Evolutionary conservation across 371 early-diverging fungal genomes (phyloP), one percentile per base, ranked within the genome.

Genomic region (Mortierella sp.): DNA sequence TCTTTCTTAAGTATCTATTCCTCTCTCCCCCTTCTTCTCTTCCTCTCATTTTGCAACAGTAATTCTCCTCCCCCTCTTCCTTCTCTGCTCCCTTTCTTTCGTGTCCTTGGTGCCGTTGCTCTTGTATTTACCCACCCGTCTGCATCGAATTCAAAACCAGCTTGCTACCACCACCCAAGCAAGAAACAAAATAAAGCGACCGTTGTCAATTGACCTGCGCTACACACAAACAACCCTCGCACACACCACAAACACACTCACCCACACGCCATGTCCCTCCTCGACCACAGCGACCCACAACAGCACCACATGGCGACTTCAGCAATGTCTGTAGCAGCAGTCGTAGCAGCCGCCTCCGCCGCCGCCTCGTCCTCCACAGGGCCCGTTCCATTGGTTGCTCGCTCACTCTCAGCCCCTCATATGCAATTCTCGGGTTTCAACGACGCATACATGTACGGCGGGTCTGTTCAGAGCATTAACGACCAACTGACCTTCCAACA

Each of bases 361-460:
- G 70, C 77, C 56, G 32, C 72, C 24, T 63, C 75, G 2, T 55
- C 76, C 43, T 29, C 60, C 21, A 56, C 78, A 14, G 70, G 54
- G 3, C 46, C 79, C 4, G 44, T 35, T 5, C 80, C 80, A 1
- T 55, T 77, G 32, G 71, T 75, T 32, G 58, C 38, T 18, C 84
- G 84, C 0, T 83, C 84, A 14, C 60, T 77, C 49, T 83, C 84
- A 3, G 80, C 84, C 3, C 80, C 84, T 12, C 80, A 83, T 38
- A 44, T 77, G 54, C 80, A 77, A 6, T 41, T 77, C 32, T 70
- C 79, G 7, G 44, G 43, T 4, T 18, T 75, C 32, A 72, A 48
- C 14, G 75, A 75, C 41, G 29, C 74, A 21, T 71, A 65, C 46
- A 41, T 54, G n/a, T 35, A 43, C 27, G 51, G 54, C n/a, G 55